Conservation (phyloP, 345 rosid species). For the Arabis alpina region DNA sequence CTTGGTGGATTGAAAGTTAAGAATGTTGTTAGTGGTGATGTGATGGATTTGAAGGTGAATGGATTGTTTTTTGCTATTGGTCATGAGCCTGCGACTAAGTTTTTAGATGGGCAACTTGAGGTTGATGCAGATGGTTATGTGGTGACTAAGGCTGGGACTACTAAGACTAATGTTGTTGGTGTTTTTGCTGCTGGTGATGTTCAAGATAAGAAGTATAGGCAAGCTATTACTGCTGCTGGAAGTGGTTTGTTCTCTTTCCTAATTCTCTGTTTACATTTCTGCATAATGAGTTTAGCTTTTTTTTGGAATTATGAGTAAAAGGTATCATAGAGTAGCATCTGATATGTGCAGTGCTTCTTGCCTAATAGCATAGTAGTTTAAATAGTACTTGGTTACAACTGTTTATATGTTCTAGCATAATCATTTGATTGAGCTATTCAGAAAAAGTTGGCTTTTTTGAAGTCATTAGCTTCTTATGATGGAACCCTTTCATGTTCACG, state of each 20-base stretch:
- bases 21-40: constrained; percentile 69
- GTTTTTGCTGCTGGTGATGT: constrained; percentile 98
- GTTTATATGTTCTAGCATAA: not conserved
- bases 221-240: constrained; percentile 97
- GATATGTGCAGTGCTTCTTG: not conserved
- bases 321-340: constrained; percentile 15
- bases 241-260: constrained; percentile 52
- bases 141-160: constrained; percentile 77
- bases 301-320: not conserved
- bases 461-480: constrained; percentile 18
- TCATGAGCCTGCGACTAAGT: constrained; percentile 95
- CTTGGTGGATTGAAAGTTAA: constrained; percentile 84
- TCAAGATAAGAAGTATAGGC: constrained; percentile 98
- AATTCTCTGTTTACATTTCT: not conserved
- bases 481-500: constrained; percentile 1
- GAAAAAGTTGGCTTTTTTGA: not conserved
- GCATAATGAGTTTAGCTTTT: constrained; percentile 2
- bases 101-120: constrained; percentile 82
- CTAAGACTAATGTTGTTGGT: constrained; percentile 80
- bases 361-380: not conserved
- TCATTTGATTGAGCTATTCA: constrained; percentile 11
- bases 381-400: not conserved
- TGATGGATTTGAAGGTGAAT: constrained; percentile 70
- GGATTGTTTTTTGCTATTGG: constrained; percentile 98
- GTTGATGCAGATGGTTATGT: constrained; percentile 88